A percentile compares a stretch with the other conserved stretches of the same genome.
These are phyloP conservation scores for Gymnopilus junonius DNA, from an alignment of 768 basidiomycete species.

Conservation along the genomic window DNA sequence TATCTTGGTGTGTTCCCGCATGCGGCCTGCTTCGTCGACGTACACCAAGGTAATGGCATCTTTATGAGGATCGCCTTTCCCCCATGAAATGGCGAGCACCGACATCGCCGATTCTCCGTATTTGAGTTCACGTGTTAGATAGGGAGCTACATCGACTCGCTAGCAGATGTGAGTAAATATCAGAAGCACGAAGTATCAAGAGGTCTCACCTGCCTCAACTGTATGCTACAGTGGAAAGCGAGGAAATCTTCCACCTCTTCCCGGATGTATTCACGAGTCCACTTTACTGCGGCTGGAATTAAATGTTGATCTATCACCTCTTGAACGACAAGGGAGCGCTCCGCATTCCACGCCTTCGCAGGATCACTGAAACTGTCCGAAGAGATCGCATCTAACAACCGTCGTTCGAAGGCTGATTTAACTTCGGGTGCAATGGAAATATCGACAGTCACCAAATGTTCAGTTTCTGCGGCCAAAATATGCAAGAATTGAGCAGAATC, in stretches of 20 bases:
- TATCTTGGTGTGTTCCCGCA: conserved; percentile 88
- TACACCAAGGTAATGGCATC: conserved; percentile 87
- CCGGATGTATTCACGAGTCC: conserved; percentile 86
- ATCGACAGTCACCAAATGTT: conserved; percentile 79
- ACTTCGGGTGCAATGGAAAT: conserved; percentile 68
- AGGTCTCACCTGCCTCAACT: conserved; percentile 69
- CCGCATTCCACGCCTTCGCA: conserved; percentile 89
- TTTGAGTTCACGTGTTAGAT: conserved; percentile 60
- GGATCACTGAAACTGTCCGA: conserved; percentile 87
- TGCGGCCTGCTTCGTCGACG: conserved; percentile 85
- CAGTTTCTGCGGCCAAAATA: conserved; percentile 90
- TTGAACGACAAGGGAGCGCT: conserved; percentile 77
- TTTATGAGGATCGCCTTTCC: conserved; percentile 91
- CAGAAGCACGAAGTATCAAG: background rate
- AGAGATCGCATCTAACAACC: conserved; percentile 79
- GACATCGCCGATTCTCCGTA: conserved; percentile 73
- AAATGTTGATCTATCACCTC: conserved; percentile 81
- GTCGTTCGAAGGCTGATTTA: conserved; percentile 70
- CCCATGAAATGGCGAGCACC: conserved; percentile 93
- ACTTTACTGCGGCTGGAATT: conserved; percentile 84
- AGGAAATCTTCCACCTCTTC: conserved; percentile 91
- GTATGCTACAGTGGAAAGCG: conserved; percentile 65
- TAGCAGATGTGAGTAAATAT: conserved; percentile 34
- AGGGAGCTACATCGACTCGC: conserved; percentile 87
- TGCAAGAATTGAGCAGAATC: conserved; percentile 83